Conservation (phyloP, 192 early-diverging fungal genomes). For the Entomortierella parvispora region DNA sequence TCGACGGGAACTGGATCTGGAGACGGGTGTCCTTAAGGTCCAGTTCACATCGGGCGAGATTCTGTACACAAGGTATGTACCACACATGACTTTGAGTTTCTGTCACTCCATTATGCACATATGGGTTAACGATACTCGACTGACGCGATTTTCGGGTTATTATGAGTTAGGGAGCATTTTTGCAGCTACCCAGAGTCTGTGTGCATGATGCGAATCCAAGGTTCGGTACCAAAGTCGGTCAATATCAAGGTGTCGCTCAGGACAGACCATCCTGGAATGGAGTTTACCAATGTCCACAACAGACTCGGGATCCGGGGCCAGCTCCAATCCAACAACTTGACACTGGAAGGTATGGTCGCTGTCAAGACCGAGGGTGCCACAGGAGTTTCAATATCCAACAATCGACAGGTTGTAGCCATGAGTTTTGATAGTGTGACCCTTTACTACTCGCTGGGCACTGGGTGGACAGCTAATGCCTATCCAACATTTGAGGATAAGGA, state of each 20-base stretch:
- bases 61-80: slow-evolving; percentile 32
- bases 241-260: slow-evolving; percentile 36
- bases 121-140: too few relatives aligned
- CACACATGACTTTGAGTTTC: slow-evolving; percentile 1
- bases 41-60: slow-evolving; percentile 10
- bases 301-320: slow-evolving; percentile 25
- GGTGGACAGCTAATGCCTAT: slow-evolving; percentile 14
- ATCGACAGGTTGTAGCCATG: slow-evolving; percentile 33
- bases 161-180: slow-evolving; percentile 51
- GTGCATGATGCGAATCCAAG: slow-evolving; percentile 38
- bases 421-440: slow-evolving; percentile 30
- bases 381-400: slow-evolving; percentile 45
- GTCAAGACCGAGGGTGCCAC: slow-evolving; percentile 34
- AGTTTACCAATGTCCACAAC: slow-evolving; percentile 44
- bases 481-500: slow-evolving; percentile 33
- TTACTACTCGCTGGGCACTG: slow-evolving; percentile 32
- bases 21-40: slow-evolving; percentile 16
- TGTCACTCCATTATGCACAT: neutral
- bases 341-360: slow-evolving; percentile 27
- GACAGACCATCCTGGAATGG: slow-evolving; percentile 5
- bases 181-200: slow-evolving; percentile 44
- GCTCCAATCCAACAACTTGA: slow-evolving; percentile 38
- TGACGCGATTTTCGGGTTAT: too few relatives aligned
- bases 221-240: slow-evolving; percentile 38
- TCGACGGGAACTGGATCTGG: slow-evolving; percentile 24